Evolutionary conservation across 2,329 filamentous ascomycete genomes (phyloP).

Genomic region (Stachybotrys chartarum): DNA sequence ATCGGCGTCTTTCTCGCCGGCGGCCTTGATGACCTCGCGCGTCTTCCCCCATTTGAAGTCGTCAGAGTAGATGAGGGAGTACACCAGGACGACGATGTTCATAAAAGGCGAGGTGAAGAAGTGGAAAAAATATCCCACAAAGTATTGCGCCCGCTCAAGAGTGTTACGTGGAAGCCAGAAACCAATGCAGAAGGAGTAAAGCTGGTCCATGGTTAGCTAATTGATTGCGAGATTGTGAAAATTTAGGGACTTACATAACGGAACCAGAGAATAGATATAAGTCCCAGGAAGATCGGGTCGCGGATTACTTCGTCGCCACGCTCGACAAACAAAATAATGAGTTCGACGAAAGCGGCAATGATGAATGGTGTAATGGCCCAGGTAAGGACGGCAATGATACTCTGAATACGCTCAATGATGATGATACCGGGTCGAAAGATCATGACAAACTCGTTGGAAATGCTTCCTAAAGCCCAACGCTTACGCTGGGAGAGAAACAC

Average conservation of each 20-base stretch:
- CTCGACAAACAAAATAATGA: conserved; percentile 26
- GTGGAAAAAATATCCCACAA: conserved; percentile 29
- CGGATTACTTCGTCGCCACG: conserved; percentile 23
- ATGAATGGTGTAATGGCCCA: conserved; percentile 39
- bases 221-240: not conserved
- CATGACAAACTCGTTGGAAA: conserved; percentile 41
- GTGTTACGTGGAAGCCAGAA: conserved; percentile 33
- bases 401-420: conserved; percentile 35
- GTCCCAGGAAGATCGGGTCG: conserved; percentile 26
- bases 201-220: conserved; percentile 16
- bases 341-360: conserved; percentile 29
- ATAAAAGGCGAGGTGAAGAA: conserved; percentile 31
- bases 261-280: conserved; percentile 28
- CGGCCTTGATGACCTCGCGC: conserved; percentile 24
- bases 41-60: conserved; percentile 42
- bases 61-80: conserved; percentile 34
- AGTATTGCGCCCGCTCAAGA: conserved; percentile 29
- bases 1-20: conserved; percentile 17
- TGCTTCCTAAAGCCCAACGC: conserved; percentile 40
- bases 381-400: conserved; percentile 36
- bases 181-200: conserved; percentile 33
- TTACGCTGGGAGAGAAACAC: conserved; percentile 42
- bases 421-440: conserved; percentile 34
- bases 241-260: conserved; percentile 29
- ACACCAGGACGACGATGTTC: conserved; percentile 33